Evolutionary conservation across 2,329 filamentous ascomycete species (phyloP).

Genomic region (Colletotrichum brevisporum): DNA sequence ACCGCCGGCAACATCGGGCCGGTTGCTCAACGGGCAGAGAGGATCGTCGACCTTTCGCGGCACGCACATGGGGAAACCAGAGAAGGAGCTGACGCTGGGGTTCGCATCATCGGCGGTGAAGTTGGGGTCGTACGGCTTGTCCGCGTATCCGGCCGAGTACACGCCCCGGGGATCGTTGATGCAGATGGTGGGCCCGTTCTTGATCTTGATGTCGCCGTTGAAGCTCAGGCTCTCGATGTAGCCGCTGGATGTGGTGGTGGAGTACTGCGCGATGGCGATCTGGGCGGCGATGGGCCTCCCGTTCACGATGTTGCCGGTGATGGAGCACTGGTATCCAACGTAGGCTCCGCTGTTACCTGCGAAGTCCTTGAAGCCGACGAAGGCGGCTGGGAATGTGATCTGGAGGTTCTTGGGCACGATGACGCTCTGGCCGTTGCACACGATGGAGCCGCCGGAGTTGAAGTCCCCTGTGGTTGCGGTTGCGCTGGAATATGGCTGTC

Average conservation of each 20-base stretch:
- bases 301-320: conserved; percentile 55
- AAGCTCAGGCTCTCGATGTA: conserved; percentile 51
- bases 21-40: conserved; percentile 54
- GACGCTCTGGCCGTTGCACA: conserved; percentile 39
- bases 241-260: conserved; percentile 52
- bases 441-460: conserved; percentile 41
- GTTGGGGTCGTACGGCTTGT: conserved; percentile 47
- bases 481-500: conserved; percentile 31
- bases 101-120: conserved; percentile 63
- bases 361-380: conserved; percentile 42
- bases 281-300: conserved; percentile 54
- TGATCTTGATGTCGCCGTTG: conserved; percentile 53
- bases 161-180: conserved; percentile 61
- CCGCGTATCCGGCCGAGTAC: conserved; percentile 54
- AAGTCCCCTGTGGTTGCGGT: conserved; percentile 4
- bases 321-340: conserved; percentile 41
- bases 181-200: conserved; percentile 52
- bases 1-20: conserved; percentile 43
- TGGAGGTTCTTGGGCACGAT: conserved; percentile 43
- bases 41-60: conserved; percentile 54
- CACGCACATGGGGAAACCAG: conserved; percentile 67
- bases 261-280: conserved; percentile 53
- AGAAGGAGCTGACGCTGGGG: conserved; percentile 61
- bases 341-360: conserved; percentile 27
- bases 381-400: conserved; percentile 42